Evolutionary conservation across 73 alveolate genomes (phyloP), one percentile per base, ranked within the genome.

Genomic region (Paramecium biaurelia): DNA sequence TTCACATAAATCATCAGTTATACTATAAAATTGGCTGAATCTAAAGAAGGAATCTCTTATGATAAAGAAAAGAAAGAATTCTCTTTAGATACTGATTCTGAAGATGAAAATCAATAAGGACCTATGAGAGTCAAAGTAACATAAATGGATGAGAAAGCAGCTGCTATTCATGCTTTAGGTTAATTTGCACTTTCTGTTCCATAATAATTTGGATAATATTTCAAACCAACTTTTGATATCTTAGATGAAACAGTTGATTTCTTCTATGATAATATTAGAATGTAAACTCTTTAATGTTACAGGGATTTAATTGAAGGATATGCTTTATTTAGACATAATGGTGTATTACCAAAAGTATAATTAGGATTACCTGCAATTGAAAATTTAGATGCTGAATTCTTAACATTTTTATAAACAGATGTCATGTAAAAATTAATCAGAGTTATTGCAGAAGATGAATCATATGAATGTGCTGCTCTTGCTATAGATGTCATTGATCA

Each of bases 81-180:
- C 92, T 70, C 92, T 11, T 70, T 89, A 12, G 94, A 89, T 70
- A 42, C 94, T 8, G 94, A 89, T 2, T 70, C 92, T 26, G 94
- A 89, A 45, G 94, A 41, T 70, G 94, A 89, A 26, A 88, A 70
- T 41, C 59, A 89, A 15, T 45, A 45, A 28, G 87, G 92, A 58
- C 92, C 94, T 28, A 58, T 89, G 85, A 89, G 87, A 45, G 79
- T 89, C 20, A 89, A 89, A 43, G 87, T 82, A 0, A 82, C 92
- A 7, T 70, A 70, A 45, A 82, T 89, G 79, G 85, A 70, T 70
- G 94, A 89, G 56, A 89, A 89, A 28, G 85, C 94, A 24, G 94
- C 94, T 70, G 94, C 94, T 2, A 89, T 89, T 2, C 85, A 76
- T 41, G 94, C 94, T 10, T 41, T 89, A 37, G 94, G 94, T 67